phyloP scores from a whole-genome alignment of 208 protist genomes.

The Jaenimonas drosophilae region DNA sequence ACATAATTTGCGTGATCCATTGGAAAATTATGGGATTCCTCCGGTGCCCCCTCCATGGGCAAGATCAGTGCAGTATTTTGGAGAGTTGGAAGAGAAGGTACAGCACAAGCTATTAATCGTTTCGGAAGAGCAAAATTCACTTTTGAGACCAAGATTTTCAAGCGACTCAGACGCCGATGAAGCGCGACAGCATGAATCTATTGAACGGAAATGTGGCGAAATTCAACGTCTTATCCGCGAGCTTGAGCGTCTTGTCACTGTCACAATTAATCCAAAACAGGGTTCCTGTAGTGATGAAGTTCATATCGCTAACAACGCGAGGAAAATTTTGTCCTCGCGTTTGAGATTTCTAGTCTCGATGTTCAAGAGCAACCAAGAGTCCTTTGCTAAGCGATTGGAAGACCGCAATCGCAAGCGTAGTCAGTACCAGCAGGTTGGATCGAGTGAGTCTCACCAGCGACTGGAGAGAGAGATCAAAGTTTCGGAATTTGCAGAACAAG shows the following conservation, averaged over 20 bases:
- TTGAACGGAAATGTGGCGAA: conserved; percentile 27
- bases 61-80: conserved; percentile 31
- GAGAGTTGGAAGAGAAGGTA: conserved; percentile 24
- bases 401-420: conserved; percentile 32
- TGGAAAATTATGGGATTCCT: too few species aligned
- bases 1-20: too few species aligned
- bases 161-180: conserved; percentile 48
- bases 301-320: conserved; percentile 26
- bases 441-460: conserved; percentile 28
- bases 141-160: conserved; percentile 44
- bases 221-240: conserved; percentile 42
- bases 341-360: conserved; percentile 23
- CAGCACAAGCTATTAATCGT: conserved; percentile 24
- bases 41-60: conserved; percentile 30
- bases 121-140: conserved; percentile 20
- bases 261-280: conserved; percentile 23
- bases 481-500: conserved; percentile 60
- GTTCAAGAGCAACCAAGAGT: conserved; percentile 50
- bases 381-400: conserved; percentile 36
- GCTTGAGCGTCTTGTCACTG: conserved; percentile 57
- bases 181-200: conserved; percentile 8
- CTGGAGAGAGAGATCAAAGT: conserved; percentile 49
- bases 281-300: conserved; percentile 36
- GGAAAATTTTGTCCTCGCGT: conserved; percentile 26
- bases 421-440: conserved; percentile 52